These are phyloP conservation scores for Silybum marianum DNA, from an alignment of 129 eudicot genomes.

Conservation along the genomic window DNA sequence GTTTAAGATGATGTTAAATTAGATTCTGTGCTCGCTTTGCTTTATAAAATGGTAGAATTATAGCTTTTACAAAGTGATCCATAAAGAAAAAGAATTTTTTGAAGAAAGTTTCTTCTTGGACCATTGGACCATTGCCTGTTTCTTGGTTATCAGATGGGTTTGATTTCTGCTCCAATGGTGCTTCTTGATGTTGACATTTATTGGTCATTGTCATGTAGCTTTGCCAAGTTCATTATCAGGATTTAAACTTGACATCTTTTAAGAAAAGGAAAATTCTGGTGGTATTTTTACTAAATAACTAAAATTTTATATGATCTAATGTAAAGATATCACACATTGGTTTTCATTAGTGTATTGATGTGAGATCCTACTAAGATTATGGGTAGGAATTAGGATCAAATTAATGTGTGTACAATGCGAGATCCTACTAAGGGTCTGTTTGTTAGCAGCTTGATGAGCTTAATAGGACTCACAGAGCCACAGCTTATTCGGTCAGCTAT, in stretches of 20 bases:
- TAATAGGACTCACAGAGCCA: too few relatives aligned
- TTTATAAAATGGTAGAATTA: conserved; percentile 1
- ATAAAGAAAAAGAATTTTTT: conserved; percentile 9
- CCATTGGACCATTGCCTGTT: background rate
- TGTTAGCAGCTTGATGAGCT: too few relatives aligned
- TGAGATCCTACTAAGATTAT: background rate
- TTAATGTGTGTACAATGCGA: background rate
- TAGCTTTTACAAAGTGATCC: conserved; percentile 15
- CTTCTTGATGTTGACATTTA: conserved; percentile 23
- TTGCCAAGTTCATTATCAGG: conserved; percentile 19
- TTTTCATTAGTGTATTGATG: background rate
- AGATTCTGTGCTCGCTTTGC: conserved; percentile 1
- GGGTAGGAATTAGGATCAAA: conserved; percentile 12
- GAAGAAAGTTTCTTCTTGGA: conserved; percentile 18
- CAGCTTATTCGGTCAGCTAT: too few relatives aligned
- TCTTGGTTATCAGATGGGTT: background rate
- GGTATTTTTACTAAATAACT: background rate
- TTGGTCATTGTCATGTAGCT: conserved; percentile 15
- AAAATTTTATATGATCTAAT: background rate
- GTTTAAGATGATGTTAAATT: background rate
- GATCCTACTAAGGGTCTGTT: too few relatives aligned
- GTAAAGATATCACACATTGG: background rate
- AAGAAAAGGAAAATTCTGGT: conserved; percentile 2
- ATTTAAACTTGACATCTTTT: background rate
- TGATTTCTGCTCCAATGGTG: conserved; percentile 9